Percentiles rank a stretch among this genome's conserved stretches.
phyloP scores from a whole-genome alignment of 352 stramenopile species.

The Globisporangium lucens region DNA sequence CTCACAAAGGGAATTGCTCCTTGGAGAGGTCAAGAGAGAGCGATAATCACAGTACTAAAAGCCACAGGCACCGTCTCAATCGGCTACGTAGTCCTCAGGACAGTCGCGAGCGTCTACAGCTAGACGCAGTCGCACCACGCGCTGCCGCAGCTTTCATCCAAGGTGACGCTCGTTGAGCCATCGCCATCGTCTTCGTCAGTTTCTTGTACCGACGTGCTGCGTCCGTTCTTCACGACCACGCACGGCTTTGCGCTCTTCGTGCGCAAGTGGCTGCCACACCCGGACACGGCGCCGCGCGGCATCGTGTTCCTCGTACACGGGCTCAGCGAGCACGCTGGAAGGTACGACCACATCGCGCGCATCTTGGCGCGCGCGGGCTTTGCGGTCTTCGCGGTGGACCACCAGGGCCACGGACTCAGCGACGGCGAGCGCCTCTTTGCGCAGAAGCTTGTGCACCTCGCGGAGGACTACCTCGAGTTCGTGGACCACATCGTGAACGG shows the following conservation, averaged over 20 bases:
- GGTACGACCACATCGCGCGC: slow-evolving; percentile 50
- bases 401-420: slow-evolving; percentile 56
- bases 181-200: background rate
- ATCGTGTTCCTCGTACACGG: slow-evolving; percentile 59
- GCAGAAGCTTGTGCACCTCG: slow-evolving; percentile 35
- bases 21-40: background rate
- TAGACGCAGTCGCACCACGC: slow-evolving; percentile 16
- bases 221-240: slow-evolving; percentile 31
- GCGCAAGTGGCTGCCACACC: slow-evolving; percentile 39
- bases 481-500: slow-evolving; percentile 38
- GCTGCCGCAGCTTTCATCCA: slow-evolving; percentile 16
- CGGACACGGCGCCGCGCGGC: slow-evolving; percentile 21
- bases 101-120: slow-evolving; percentile 2
- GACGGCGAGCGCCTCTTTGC: slow-evolving; percentile 60
- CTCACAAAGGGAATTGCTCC: no score
- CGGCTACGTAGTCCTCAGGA: background rate
- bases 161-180: background rate
- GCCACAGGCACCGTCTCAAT: background rate
- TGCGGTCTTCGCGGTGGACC: slow-evolving; percentile 56
- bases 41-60: background rate
- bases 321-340: slow-evolving; percentile 43
- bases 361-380: slow-evolving; percentile 33
- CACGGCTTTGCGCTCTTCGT: slow-evolving; percentile 41
- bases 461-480: slow-evolving; percentile 54
- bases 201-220: slow-evolving; percentile 18